These are phyloP conservation scores for Pseudofabraea citricarpa DNA, from an alignment of 2,329 filamentous ascomycete species.

Conservation along the genomic window DNA sequence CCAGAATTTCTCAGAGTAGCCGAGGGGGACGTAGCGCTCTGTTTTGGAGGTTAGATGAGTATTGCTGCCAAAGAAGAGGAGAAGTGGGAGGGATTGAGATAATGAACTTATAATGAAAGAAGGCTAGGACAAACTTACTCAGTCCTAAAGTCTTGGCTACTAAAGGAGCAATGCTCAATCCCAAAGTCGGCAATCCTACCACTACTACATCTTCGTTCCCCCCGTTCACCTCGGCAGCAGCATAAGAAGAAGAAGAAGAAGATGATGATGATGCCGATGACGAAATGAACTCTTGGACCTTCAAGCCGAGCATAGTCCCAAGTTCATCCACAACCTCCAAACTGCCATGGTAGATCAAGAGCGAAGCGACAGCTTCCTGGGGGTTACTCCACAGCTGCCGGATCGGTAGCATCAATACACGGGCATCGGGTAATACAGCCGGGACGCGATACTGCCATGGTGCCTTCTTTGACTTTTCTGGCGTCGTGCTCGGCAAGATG, in stretches of 20 bases:
- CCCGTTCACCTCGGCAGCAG: too few relatives aligned
- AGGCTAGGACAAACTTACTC: constrained; percentile 8
- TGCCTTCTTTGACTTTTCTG: not conserved
- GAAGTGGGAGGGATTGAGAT: not conserved
- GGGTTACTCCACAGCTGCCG: constrained; percentile 9
- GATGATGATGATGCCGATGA: too few relatives aligned
- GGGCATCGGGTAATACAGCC: constrained; percentile 14
- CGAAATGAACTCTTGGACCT: constrained; percentile 1
- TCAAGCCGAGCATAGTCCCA: constrained; percentile 9
- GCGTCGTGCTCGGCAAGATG: constrained; percentile 6
- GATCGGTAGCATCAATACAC: constrained; percentile 21
- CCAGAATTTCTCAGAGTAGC: constrained; percentile 26
- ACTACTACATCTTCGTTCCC: constrained; percentile 16
- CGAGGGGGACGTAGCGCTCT: constrained; percentile 23
- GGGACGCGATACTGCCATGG: constrained; percentile 19
- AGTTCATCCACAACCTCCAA: constrained; percentile 16
- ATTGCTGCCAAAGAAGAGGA: too few relatives aligned
- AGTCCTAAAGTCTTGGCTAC: constrained; percentile 18
- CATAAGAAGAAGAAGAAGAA: too few relatives aligned
- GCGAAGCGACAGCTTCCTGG: constrained; percentile 20
- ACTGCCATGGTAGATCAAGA: constrained; percentile 21
- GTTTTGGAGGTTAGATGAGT: too few relatives aligned
- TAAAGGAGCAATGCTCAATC: constrained; percentile 15
- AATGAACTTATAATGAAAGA: not conserved
- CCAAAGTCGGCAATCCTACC: constrained; percentile 23